Conservation (phyloP, 768 basidiomycete species). For the Imleria badia region DNA sequence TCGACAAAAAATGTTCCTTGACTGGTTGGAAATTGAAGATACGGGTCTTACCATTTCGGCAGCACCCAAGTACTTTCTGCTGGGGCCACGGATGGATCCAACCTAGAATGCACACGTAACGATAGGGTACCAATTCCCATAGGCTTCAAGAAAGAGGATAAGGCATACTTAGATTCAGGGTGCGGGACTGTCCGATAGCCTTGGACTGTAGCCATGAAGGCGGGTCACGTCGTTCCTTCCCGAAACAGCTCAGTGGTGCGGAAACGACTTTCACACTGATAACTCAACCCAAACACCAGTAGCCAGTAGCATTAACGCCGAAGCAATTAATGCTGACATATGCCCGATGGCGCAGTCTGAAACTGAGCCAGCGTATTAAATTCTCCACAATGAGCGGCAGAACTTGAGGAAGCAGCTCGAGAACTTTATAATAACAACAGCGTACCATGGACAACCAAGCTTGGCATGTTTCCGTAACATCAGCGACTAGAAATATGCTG, state of each 20-base stretch:
- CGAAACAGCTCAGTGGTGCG: neutral
- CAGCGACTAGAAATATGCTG: neutral
- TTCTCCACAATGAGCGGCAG: neutral
- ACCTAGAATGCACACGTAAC: neutral
- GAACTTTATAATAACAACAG: neutral
- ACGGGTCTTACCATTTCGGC: neutral
- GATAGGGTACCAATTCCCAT: neutral
- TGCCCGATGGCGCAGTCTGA: neutral
- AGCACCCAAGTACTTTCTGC: neutral
- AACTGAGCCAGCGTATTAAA: neutral
- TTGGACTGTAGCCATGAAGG: neutral
- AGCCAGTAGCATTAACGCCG: neutral
- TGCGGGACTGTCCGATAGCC: neutral
- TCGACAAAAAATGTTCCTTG: neutral
- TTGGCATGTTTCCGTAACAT: neutral
- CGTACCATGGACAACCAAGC: neutral
- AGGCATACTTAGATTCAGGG: neutral
- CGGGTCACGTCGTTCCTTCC: neutral
- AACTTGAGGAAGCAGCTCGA: neutral
- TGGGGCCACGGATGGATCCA: neutral
- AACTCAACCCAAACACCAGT: no score
- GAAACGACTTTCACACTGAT: neutral
- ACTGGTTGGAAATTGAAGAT: neutral
- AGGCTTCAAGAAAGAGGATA: neutral
- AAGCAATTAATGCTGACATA: neutral